phyloP scores from a whole-genome alignment of 2,329 filamentous ascomycete genomes.

The Talaromyces piceae region DNA sequence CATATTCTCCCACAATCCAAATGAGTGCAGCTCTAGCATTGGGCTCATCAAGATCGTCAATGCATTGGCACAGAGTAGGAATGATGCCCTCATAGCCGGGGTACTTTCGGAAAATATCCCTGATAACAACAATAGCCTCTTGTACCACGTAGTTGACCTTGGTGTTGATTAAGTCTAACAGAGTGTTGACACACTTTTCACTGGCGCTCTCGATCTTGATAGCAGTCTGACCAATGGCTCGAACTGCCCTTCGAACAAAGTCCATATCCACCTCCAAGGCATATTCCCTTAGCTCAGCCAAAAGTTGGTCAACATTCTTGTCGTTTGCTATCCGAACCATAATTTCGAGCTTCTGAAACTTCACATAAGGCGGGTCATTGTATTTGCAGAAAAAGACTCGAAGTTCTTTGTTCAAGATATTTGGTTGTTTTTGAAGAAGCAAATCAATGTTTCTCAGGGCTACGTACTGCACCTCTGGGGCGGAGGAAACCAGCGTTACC shows the following conservation, averaged over 20 bases:
- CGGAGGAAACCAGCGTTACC: conserved; percentile 89
- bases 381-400: conserved; percentile 99
- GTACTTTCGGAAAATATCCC: conserved; percentile 96
- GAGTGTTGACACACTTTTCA: conserved; percentile 89
- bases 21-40: conserved; percentile 85
- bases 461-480: conserved; percentile 96
- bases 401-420: conserved; percentile 94
- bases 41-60: conserved; percentile 93
- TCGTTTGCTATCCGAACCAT: conserved; percentile 99
- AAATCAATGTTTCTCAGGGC: conserved; percentile 94
- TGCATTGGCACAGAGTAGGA: conserved; percentile 89
- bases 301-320: conserved; percentile 86
- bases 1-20: conserved; percentile 98
- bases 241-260: conserved; percentile 87
- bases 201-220: conserved; percentile 97
- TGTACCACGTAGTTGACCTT: conserved; percentile 99
- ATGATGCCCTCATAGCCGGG: conserved; percentile 98
- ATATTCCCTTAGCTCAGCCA: conserved; percentile 94
- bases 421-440: conserved; percentile 87
- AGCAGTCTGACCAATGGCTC: conserved; percentile 93
- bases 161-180: conserved; percentile 89
- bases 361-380: conserved; percentile 95
- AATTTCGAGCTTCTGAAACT: conserved; percentile 95
- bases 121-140: conserved; percentile 97
- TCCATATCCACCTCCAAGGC: conserved; percentile 99